Evolutionary conservation across 164 flowering plant species (phyloP).

Genomic region (Magnolia changhungtana): DNA sequence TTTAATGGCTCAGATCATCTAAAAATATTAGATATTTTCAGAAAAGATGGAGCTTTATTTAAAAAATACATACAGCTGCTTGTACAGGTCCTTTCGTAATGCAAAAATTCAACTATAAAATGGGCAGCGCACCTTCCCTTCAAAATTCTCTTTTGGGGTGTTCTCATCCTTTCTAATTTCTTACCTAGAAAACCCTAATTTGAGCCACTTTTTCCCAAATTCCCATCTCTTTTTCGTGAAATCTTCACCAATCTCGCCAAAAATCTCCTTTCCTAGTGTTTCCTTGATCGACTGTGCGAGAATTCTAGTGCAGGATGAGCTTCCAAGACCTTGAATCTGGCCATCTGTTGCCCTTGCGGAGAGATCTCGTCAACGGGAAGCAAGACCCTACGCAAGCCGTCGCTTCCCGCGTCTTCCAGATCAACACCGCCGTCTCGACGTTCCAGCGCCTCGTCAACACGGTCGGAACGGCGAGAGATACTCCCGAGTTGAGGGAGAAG

Average conservation of each 20-base stretch:
- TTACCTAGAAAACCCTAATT: too few relatives aligned
- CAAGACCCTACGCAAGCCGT: conserved; percentile 59
- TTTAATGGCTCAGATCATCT: too few relatives aligned
- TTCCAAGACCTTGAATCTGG: conserved; percentile 63
- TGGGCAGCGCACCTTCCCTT: too few relatives aligned
- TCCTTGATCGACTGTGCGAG: background rate
- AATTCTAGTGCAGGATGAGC: conserved; percentile 40
- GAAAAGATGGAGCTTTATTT: too few relatives aligned
- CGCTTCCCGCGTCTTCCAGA: conserved; percentile 54
- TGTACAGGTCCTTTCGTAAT: too few relatives aligned
- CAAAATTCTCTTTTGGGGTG: too few relatives aligned
- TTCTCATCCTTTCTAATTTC: too few relatives aligned
- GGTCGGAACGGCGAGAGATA: conserved; percentile 66
- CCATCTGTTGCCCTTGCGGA: conserved; percentile 23
- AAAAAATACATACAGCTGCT: too few relatives aligned
- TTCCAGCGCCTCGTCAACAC: conserved; percentile 62
- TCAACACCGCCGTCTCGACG: conserved; percentile 56
- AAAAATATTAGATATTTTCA: too few relatives aligned
- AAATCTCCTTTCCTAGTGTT: background rate
- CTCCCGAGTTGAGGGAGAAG: conserved; percentile 52
- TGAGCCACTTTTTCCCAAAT: too few relatives aligned
- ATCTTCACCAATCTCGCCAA: background rate
- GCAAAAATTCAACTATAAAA: too few relatives aligned
- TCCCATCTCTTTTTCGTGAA: too few relatives aligned
- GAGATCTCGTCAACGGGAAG: conserved; percentile 21